Base-by-base conservation (phyloP, 352 stramenopile genomes). In the Phytophthora cactorum region DNA sequence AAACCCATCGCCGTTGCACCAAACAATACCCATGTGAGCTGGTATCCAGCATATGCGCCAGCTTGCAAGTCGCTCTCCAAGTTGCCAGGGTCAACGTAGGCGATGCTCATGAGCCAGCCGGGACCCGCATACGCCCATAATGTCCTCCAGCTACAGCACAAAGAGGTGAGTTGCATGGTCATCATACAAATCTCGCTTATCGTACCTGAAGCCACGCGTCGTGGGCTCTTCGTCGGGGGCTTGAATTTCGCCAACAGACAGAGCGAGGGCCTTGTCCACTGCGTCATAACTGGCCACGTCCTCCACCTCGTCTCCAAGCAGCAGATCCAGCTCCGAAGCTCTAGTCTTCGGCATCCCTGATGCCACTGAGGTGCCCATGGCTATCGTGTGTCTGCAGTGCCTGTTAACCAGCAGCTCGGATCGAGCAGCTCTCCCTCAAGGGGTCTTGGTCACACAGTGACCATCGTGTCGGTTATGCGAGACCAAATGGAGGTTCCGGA, bases 41-140 rank as follows among this genome's bases (percentile, higher is more conserved):
- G 83, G 65, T 97, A 98, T 5, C 89, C 82, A 10, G 74, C 80
- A 31, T 97, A 98, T 3, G 88, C 88, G 34, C 95, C 96, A 5
- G 93, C 90, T 65, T 99, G 96, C 29, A 99, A 84, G 68, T 99
- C 96, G 45, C 91, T 96, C 69, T 98, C 95, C 41, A 98, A 90
- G 75, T 99, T 99, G 9, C 96, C 96, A 0, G 96, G 96, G 62
- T 98, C 96, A 39, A 99, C 82, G 74, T 98, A 99, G 43, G 96
- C 96, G 49, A 98, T 97, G 70, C 88, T 97, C 88, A 98, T 97
- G 75, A 97, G 86, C 85, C 86, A 96, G 0, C 89, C 90, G 0
- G 88, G 88, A 9, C 89, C 89, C 2, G 89, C 81, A 55, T 95
- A 96, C 41, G 77, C 83, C 89, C 89, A 96, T 22, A 96, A 59